These are phyloP conservation scores for Macrolepiota albuminosa DNA, from an alignment of 768 basidiomycete species.

Conservation along the genomic window DNA sequence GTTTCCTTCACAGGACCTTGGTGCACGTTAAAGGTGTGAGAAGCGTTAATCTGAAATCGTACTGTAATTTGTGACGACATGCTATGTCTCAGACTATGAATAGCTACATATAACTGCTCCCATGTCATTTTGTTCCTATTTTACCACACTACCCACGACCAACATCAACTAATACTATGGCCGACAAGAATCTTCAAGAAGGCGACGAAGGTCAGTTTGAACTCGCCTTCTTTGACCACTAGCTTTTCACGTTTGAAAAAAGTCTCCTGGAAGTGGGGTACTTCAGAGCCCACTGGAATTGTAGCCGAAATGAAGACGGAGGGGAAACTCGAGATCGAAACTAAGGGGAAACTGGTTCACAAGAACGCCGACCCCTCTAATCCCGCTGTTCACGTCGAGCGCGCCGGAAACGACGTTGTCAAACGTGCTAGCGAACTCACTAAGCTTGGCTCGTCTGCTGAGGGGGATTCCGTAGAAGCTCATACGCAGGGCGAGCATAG, in stretches of 20 bases:
- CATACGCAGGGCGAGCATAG: neutral
- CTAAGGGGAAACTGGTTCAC: constrained; percentile 22
- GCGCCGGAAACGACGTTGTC: constrained; percentile 24
- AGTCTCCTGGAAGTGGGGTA: constrained; percentile 26
- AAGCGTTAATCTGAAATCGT: neutral
- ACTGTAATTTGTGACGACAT: constrained; percentile 7
- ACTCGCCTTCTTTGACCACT: neutral
- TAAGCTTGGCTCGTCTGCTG: constrained; percentile 10
- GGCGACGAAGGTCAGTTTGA: constrained; percentile 22
- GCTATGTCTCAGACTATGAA: constrained; percentile 5
- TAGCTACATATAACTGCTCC: neutral
- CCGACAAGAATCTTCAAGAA: constrained; percentile 20
- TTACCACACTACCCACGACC: neutral
- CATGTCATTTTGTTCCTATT: neutral
- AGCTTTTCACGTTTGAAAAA: neutral
- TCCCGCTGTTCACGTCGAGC: constrained; percentile 23
- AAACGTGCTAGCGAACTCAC: constrained; percentile 24
- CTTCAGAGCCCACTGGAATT: constrained; percentile 15
- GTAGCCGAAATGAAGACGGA: constrained; percentile 21
- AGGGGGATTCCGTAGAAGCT: neutral
- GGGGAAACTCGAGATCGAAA: constrained; percentile 22
- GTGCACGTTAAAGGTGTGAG: neutral
- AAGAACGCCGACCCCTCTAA: constrained; percentile 23
- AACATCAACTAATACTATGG: constrained; percentile 11
- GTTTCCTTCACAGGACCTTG: neutral